Base-by-base conservation (phyloP, 345 rosid genomes). In the Hirschfeldia incana region DNA sequence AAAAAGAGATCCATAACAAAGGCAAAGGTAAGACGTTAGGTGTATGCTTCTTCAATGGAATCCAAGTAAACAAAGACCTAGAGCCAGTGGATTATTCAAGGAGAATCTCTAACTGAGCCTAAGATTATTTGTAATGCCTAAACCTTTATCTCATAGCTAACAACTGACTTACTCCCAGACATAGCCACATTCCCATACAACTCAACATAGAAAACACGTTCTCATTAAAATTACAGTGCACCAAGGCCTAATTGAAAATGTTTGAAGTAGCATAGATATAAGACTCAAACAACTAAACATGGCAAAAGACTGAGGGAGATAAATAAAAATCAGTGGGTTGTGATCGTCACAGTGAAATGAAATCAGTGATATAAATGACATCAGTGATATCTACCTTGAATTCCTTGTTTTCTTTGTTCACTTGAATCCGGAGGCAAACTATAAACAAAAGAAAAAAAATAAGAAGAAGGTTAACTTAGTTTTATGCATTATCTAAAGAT, bases 381-480 rank as follows among this genome's bases (percentile, higher is more conserved):
- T n/a, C 55, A 34, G 16, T 46, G 16, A 46, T 46, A 5, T 46
- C 65, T 74, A 91, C 97, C 94, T 91, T 91, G 80, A 93, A 91
- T 77, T 93, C 97, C 85, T 93, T 96, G 90, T 96, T 96, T 82
- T 96, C 98, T 75, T 92, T 96, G 93, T 96, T 96, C 87, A 93
- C 98, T 81, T 96, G 99, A 82, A 96, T 93, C 49, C 98, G 92
- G 64, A 96, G 99, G 85, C 99, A 96, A 71, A 96, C 97, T 96
- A 89, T 8, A 55, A 67, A 34, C 65, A 75, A 46, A 75, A 46
- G 21, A 29, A 29, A 3, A 29, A 29, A 34, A 1, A 34, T 11
- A 59, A 1, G 46, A 17, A 70, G 34, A 73, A 67, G 65, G 46
- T 5, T 27, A 3, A 32, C 21, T 21, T 4, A 57, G 69, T n/a